Evolutionary conservation across 805 yeast genomes (phyloP).

Genomic region (Kuraishia piskuri): DNA sequence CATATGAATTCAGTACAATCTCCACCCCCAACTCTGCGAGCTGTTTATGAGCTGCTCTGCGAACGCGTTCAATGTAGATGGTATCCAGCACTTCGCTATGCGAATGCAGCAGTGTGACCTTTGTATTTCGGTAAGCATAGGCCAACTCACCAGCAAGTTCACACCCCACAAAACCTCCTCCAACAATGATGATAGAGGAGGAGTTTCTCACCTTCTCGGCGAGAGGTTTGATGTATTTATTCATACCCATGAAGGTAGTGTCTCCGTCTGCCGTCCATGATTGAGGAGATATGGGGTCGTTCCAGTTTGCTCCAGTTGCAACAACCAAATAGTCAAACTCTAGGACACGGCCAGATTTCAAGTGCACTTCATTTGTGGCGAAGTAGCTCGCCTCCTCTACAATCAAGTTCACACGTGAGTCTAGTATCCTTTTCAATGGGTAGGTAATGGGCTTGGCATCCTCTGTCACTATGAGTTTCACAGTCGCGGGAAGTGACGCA

Average conservation of each 20-base stretch:
- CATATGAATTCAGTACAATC: background rate
- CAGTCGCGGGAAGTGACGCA: conserved; percentile 7
- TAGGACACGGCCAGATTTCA: background rate
- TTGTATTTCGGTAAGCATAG: conserved; percentile 13
- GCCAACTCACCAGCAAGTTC: conserved; percentile 25
- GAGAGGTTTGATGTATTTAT: conserved; percentile 3
- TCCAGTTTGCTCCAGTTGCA: conserved; percentile 24
- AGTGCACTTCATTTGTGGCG: conserved; percentile 9
- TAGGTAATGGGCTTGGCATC: conserved; percentile 2
- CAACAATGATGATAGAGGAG: conserved; percentile 18
- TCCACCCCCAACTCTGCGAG: background rate
- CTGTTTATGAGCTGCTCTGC: background rate
- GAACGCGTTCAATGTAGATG: background rate
- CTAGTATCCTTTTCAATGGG: conserved; percentile 13
- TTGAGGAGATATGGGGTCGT: conserved; percentile 14
- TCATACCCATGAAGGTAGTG: background rate
- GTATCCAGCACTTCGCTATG: conserved; percentile 7
- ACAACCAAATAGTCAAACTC: conserved; percentile 17
- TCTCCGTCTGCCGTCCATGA: conserved; percentile 16
- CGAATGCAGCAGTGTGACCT: conserved; percentile 16
- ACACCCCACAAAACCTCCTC: conserved; percentile 23
- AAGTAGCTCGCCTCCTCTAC: conserved; percentile 13
- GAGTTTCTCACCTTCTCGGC: conserved; percentile 11
- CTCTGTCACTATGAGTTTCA: conserved; percentile 7
- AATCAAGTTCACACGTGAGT: conserved; percentile 13